Percentiles rank a stretch among this genome's conserved stretches.
Conservation (phyloP, 768 basidiomycete genomes). For the Suillus bovinus region DNA sequence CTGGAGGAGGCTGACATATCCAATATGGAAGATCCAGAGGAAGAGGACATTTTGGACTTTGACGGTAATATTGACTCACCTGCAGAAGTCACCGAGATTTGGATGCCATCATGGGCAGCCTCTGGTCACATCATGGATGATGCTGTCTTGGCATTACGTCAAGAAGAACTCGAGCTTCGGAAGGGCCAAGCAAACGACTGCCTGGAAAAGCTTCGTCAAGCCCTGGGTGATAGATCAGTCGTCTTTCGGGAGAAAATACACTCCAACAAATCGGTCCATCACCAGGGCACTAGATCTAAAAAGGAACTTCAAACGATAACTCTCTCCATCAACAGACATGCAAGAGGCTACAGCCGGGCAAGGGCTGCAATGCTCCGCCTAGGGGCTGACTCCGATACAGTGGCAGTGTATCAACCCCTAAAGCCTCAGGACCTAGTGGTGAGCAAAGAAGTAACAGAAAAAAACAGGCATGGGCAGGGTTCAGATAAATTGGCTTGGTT, state of each 20-base stretch:
- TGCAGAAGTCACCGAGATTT: neutral
- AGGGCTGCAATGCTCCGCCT: neutral
- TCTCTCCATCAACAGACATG: slow-evolving; percentile 5
- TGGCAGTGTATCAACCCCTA: slow-evolving; percentile 2
- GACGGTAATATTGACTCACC: neutral
- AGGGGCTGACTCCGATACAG: neutral
- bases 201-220: slow-evolving; percentile 6
- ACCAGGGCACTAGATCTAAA: slow-evolving; percentile 7
- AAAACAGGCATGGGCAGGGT: too few relatives aligned
- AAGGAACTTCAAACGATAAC: neutral
- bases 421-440: slow-evolving; percentile 4
- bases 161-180: slow-evolving; percentile 10
- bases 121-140: neutral
- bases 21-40: neutral
- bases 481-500: too few relatives aligned
- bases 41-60: neutral
- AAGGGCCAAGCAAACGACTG: slow-evolving; percentile 13
- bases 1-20: neutral
- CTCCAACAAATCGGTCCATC: neutral
- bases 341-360: neutral
- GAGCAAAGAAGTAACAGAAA: slow-evolving; percentile 9
- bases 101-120: slow-evolving; percentile 8
- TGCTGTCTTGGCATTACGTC: neutral
- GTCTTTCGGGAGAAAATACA: slow-evolving; percentile 8
- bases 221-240: slow-evolving; percentile 9